Base-by-base conservation (phyloP, 768 basidiomycete genomes). In the Rhizopogon vinicolor region DNA sequence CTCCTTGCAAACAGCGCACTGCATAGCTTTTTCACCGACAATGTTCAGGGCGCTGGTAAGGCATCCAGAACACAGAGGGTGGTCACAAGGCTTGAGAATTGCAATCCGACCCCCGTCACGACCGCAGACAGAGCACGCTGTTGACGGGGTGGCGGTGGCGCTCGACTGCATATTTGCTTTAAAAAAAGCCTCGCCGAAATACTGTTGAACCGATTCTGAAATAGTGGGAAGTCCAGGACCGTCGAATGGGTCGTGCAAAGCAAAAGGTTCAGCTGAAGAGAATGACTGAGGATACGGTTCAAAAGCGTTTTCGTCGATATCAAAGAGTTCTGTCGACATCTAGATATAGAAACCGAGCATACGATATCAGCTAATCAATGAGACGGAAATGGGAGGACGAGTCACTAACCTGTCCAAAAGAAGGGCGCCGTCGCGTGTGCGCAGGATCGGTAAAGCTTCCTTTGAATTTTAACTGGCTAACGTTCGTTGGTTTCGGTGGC, bases 1-100 rank as follows among this genome's bases (percentile, higher is more conserved):
- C 41, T 68, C 69, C 62, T 85, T 85, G 71, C 91, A 93, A 31
- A 90, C 86, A 16, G 88, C 86, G 58, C 91, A 93, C 56, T 85
- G 81, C 81, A 93, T 89, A 55, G 89, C 87, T 65, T 92, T 93
- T 69, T 93, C 91, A 7, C 91, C 91, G 16, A 92, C 91, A 51
- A 93, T 93, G 61, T 93, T 93, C 51, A 93, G 75, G 7, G 89
- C 88, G 50, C 89, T 91, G 1, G 91, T 93, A 53, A 93, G 76
- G 64, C 91, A 93, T 9, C 79, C 78, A 3, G 89, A 87, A 65
- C 91, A 93, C 1, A 93, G 74, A 1, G 86, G 78, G 66, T 93
- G 91, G 6, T 72, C 66, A 69, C 91, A 93, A 0, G 91, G 91
- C 22, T 81, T 77, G 18, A 93, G 78, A 57, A 89, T 75, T 1